Evolutionary conservation across 768 basidiomycete species (phyloP).

Genomic region (Lentinus tigrinus): DNA sequence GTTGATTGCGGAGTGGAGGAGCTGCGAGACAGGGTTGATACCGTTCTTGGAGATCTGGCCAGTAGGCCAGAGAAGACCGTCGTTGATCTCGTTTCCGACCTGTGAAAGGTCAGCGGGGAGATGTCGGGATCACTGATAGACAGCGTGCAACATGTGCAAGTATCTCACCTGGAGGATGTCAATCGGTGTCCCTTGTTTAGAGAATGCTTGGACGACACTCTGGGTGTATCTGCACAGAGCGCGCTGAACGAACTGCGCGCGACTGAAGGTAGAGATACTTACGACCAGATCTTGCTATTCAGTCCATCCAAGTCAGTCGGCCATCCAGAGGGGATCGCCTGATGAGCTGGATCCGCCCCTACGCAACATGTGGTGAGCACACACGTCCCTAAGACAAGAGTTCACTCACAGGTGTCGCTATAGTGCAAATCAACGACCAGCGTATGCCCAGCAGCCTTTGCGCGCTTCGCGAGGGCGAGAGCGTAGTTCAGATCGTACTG

Average conservation of each 20-base stretch:
- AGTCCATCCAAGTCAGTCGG: slow-evolving; percentile 47
- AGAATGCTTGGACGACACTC: slow-evolving; percentile 49
- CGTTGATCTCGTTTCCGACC: slow-evolving; percentile 68
- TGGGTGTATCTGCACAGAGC: slow-evolving; percentile 50
- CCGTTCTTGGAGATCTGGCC: slow-evolving; percentile 53
- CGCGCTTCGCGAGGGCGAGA: slow-evolving; percentile 52
- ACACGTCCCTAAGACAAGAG: neutral
- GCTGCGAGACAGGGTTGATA: slow-evolving; percentile 51
- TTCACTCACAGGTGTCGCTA: slow-evolving; percentile 54
- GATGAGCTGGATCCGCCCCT: slow-evolving; percentile 69
- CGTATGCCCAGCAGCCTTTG: slow-evolving; percentile 54
- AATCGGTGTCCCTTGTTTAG: slow-evolving; percentile 51
- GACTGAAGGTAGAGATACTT: slow-evolving; percentile 12
- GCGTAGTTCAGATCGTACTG: slow-evolving; percentile 53
- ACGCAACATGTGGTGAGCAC: neutral
- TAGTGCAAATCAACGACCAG: slow-evolving; percentile 59
- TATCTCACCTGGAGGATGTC: slow-evolving; percentile 45
- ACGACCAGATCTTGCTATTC: slow-evolving; percentile 59
- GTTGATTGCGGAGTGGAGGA: slow-evolving; percentile 59
- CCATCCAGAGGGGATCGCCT: slow-evolving; percentile 59
- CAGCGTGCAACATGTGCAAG: no score
- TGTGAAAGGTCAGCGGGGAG: slow-evolving; percentile 27
- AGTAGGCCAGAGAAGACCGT: slow-evolving; percentile 61
- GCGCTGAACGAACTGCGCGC: neutral
- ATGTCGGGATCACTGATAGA: no score